Evolutionary conservation across 2,329 filamentous ascomycete genomes (phyloP), one percentile per base, ranked within the genome.

Genomic region (Hypoxylon rubiginosum): DNA sequence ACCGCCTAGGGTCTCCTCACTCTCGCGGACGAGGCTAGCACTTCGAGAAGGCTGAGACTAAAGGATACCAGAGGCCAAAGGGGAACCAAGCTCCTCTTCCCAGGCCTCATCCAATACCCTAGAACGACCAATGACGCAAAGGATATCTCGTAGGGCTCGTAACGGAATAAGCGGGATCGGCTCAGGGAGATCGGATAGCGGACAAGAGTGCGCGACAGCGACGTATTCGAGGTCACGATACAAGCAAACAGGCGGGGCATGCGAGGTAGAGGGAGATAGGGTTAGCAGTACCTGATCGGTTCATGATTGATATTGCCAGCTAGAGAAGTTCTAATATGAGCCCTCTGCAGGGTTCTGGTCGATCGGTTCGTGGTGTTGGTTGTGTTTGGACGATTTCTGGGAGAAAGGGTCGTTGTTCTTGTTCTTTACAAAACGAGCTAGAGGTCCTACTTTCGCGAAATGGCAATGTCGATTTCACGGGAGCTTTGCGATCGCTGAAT

Each of bases 271-370:
- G 68, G 64, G 64, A 67, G 62, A 65, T 48, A 71, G 66, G 67
- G 64, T 70, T 49, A 73, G 74, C 64, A 75, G 78, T 88, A 88
- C 86, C 86, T 87, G 84, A 83, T 82, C 86, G 83, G 79, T 88
- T 88, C 86, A 88, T 88, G 76, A 78, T 82, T 79, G 75, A 43
- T 52, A 58, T 67, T 54, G 58, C 63, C 62, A 63, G 21, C 51
- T 50, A 15, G 55, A 69, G 59, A 64, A 36, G 39, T 57, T 62
- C 28, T 53, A 5, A 17, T 28, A 5, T 51, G 39, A 48, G 41
- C 30, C 57, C 65, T 64, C 41, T 59, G 39, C 28, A 24, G 34
- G n/a, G 10, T 62, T 45, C 17, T 43, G 17, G 17, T 58, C 30
- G 24, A 21, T 45, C 24, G 21, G 53, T 7, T 68, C 41, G 59